Evolutionary conservation across 805 yeast genomes (phyloP), one percentile per base, ranked within the genome.

Genomic region (Wickerhamomyces kurtzmanii): DNA sequence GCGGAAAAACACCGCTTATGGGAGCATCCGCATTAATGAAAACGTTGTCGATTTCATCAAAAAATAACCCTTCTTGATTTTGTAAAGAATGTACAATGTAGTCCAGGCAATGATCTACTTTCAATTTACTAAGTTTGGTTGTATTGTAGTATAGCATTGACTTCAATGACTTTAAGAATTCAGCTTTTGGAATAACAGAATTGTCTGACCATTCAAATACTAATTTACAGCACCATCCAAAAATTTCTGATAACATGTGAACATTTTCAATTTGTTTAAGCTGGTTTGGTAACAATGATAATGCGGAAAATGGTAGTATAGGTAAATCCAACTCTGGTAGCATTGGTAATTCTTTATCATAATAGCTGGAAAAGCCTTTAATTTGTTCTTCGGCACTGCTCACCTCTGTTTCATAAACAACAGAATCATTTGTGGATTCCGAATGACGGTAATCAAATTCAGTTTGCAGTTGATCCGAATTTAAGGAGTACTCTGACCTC

Each of bases 151-250:
- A 71, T 28, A 74, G 45, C 19, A 75, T 47, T 23, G 62, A 45
- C 30, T 65, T 65, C 15, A 75, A 61, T 12, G 75, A 62, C 38
- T 66, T 71, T 31, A 65, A 63, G 35, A 73, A 67, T 40, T 71
- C 80, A 10, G 57, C 47, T 20, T 56, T 57, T 2, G 73, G 57
- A n/a, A 76, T 62, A 7, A 53, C 42, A 42, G 51, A 61, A 28
- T 64, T 72, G 25, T 66, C 69, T 12, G 68, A 58, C 81, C 82
- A 75, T 15, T 53, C 57, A 17, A 53, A 51, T 28, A 71, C 54
- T 17, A 65, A 54, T 29, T 63, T 55, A 6, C 54, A 25, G 20
- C 75, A 65, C 83, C 83, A 75, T 17, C 49, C 43, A 40, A 68
- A 74, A 4, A 75, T 51, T 12, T 57, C 59, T 1, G 66, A 62